These are phyloP conservation scores for Lipomyces spencermartinsiae DNA, from an alignment of 805 yeast genomes.

Conservation along the genomic window DNA sequence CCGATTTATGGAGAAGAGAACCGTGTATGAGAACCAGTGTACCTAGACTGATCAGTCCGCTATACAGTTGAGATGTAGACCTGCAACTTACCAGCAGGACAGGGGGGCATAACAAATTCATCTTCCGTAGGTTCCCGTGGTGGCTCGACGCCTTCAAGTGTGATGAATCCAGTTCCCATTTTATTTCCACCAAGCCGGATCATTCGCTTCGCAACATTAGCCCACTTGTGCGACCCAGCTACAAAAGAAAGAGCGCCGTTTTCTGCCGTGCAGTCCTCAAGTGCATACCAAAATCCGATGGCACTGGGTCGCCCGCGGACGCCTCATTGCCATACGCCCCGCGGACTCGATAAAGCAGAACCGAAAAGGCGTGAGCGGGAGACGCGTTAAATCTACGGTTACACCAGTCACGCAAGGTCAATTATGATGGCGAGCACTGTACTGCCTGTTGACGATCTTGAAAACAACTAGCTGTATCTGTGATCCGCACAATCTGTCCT, in stretches of 20 bases:
- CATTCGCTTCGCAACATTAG: constrained; percentile 66
- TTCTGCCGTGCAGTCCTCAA: constrained; percentile 69
- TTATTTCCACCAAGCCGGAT: constrained; percentile 58
- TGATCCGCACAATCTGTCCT: no score
- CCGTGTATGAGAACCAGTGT: constrained; percentile 74
- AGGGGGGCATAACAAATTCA: constrained; percentile 59
- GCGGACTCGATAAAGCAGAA: no score
- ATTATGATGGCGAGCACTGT: no score
- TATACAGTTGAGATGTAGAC: not conserved
- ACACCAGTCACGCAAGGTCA: no score
- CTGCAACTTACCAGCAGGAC: constrained; percentile 62
- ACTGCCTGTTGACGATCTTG: no score
- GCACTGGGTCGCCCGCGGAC: no score
- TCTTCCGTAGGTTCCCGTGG: constrained; percentile 45
- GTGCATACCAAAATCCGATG: constrained; percentile 81
- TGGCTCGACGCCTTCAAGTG: constrained; percentile 45
- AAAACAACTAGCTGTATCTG: no score
- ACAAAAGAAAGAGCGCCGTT: constrained; percentile 75
- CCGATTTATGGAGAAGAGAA: constrained; percentile 74
- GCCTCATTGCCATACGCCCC: no score
- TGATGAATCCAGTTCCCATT: constrained; percentile 63
- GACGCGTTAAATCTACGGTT: no score
- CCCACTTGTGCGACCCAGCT: constrained; percentile 72
- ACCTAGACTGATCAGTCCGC: not conserved
- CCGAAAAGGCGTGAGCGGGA: no score